phyloP scores from a whole-genome alignment of 495 filamentous ascomycete genomes.

The Aspergillus coremiiformis region DNA sequence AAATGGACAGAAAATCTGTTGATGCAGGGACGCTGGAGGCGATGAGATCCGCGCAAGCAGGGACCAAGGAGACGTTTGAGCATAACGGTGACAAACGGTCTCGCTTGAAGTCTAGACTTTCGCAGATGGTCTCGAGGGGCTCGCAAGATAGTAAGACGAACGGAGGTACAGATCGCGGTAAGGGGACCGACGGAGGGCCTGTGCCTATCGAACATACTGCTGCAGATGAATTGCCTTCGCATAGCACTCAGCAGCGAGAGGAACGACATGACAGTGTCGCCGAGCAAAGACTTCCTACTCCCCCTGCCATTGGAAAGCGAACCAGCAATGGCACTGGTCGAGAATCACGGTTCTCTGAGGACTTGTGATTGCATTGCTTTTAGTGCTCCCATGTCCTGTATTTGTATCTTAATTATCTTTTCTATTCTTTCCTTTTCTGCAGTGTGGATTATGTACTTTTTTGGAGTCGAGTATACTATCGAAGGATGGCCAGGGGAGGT shows the following conservation, averaged over 20 bases:
- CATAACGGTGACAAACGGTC: conserved; percentile 6
- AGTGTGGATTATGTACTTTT: not conserved
- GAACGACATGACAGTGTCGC: conserved; percentile 42
- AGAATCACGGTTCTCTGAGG: conserved; percentile 46
- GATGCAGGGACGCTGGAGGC: conserved; percentile 11
- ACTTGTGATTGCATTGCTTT: conserved; percentile 24
- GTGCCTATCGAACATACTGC: conserved; percentile 6
- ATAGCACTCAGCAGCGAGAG: conserved; percentile 29
- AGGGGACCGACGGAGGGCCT: conserved; percentile 19
- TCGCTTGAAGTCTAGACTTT: conserved; percentile 19
- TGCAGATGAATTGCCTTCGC: conserved; percentile 1
- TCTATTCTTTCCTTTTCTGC: conserved; percentile 1
- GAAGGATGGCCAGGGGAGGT: not conserved
- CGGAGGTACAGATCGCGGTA: conserved; percentile 7
- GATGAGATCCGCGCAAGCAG: conserved; percentile 9
- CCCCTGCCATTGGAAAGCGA: conserved; percentile 27
- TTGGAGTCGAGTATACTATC: not conserved
- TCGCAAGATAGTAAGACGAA: conserved; percentile 20
- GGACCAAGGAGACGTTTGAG: not conserved
- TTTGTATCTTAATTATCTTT: not conserved
- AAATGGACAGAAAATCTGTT: conserved; percentile 11
- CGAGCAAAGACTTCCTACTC: conserved; percentile 39
- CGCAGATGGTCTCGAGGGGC: conserved; percentile 18
- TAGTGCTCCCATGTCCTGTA: not conserved
- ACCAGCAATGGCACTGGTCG: conserved; percentile 31